These are phyloP conservation scores for Rhodotorula paludigena DNA, from an alignment of 768 basidiomycete species.

Conservation along the genomic window DNA sequence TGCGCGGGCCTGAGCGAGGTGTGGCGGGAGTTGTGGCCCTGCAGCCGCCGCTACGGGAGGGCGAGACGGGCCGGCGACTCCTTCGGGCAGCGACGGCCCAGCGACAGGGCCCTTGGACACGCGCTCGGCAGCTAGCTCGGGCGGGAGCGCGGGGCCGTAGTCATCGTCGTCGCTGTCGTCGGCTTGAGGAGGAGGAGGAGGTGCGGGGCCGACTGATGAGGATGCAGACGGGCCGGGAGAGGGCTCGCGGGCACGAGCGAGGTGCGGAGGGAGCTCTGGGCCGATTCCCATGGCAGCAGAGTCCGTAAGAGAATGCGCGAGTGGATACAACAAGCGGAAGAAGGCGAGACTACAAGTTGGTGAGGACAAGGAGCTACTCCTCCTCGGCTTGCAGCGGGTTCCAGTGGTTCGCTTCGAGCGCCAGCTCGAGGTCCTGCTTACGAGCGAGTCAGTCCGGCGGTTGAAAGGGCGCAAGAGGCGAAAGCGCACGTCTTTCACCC, in stretches of 20 bases:
- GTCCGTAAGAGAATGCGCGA: background rate
- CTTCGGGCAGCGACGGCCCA: background rate
- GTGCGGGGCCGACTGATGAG: background rate
- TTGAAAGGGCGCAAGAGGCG: background rate
- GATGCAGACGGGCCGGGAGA: background rate
- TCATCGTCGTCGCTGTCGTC: constrained; percentile 50
- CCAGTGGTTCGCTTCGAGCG: constrained; percentile 26
- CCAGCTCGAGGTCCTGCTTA: constrained; percentile 10
- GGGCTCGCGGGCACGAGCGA: constrained; percentile 38
- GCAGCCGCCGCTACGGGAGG: background rate
- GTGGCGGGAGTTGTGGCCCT: background rate
- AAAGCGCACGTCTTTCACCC: constrained; percentile 49
- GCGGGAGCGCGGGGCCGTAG: constrained; percentile 42
- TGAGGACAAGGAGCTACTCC: background rate
- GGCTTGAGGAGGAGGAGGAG: background rate
- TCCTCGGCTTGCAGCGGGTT: background rate
- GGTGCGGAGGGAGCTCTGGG: constrained; percentile 57
- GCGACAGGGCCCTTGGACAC: background rate
- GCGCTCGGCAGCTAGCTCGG: constrained; percentile 45
- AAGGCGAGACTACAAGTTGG: background rate
- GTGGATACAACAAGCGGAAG: background rate
- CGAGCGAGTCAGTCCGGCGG: background rate
- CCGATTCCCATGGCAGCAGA: constrained; percentile 51
- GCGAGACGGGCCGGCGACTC: constrained; percentile 31
- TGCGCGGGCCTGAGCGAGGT: constrained; percentile 45